Base-by-base conservation (phyloP, 805 yeast genomes). In the Hanseniaspora taiwanica region DNA sequence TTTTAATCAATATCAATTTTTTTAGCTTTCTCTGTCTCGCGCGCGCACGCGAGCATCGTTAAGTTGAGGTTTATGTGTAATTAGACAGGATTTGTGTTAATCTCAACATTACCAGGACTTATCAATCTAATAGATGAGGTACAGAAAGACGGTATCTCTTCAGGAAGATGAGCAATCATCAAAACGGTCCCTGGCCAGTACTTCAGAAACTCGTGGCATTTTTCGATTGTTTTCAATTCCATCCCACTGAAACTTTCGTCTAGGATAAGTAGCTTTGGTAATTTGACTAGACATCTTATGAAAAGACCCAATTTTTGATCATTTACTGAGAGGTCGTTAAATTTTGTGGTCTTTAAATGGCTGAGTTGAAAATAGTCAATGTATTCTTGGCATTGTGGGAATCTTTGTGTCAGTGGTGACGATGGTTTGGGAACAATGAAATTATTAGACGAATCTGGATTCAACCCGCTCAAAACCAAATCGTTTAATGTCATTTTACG, bases 191-290 rank as follows among this genome's bases (percentile, higher is more conserved):
- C 82, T 2, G 72, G 69, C 71, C 77, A 76, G 37, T 62, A 52
- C 27, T 70, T 60, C 21, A 68, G 56, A 6, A 76, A 48, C 24
- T 63, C 62, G 48, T 76, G 76, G 40, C 85, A 80, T 37, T 62
- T 65, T 31, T 64, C 64, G 44, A 78, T 65, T 25, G 72, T 68
- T 17, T 66, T 71, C 40, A 75, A 78, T 31, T 80, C 82, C 91
- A 89, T 83, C 13, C 86, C 93, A 18, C 94, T 82, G 43, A 89
- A 74, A 0, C 97, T 94, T 63, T 89, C 98, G 58, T 89, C 98
- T 2, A 89, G 63, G 36, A 89, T 79, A 39, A 89, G 64, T 1
- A 89, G 62, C 37, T 74, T 71, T 0, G 98, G 98, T 46, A 73
- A 64, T 55, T 82, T 84, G 33, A 84, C 68, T 14, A 89, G 53